Conservation (phyloP, 179 eudicot species). For the Drosera spatulata region DNA sequence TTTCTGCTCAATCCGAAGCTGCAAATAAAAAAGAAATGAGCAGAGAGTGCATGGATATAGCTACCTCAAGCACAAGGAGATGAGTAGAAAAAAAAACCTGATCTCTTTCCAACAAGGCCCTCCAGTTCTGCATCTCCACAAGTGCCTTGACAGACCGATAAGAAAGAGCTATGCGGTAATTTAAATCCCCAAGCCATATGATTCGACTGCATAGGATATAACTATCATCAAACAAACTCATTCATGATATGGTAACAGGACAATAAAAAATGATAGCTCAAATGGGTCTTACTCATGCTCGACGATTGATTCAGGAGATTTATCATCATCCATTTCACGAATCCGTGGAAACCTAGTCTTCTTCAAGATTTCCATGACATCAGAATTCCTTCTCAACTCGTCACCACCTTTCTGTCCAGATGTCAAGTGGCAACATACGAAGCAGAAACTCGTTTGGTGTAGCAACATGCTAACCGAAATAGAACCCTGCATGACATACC, state of each 20-base stretch:
- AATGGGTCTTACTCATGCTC: slow-evolving; percentile 35
- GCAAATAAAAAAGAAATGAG: slow-evolving; percentile 5
- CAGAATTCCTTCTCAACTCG: slow-evolving; percentile 39
- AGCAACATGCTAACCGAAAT: slow-evolving; percentile 60
- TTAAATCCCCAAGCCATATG: slow-evolving; percentile 50
- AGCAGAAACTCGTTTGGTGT: slow-evolving; percentile 67
- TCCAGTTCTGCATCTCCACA: slow-evolving; percentile 91
- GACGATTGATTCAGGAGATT: slow-evolving; percentile 34
- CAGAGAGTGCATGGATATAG: neutral
- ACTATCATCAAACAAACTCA: neutral
- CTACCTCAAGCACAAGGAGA: neutral
- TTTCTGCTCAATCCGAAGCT: slow-evolving; percentile 75
- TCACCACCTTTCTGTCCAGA: slow-evolving; percentile 50
- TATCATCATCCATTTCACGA: slow-evolving; percentile 21
- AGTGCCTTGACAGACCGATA: slow-evolving; percentile 79
- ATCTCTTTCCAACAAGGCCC: slow-evolving; percentile 71
- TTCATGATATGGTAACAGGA: neutral
- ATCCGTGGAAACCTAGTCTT: slow-evolving; percentile 38
- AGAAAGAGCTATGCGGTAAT: slow-evolving; percentile 43
- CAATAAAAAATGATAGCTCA: neutral
- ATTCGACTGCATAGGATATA: slow-evolving; percentile 21
- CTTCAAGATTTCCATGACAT: slow-evolving; percentile 39
- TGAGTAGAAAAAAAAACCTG: slow-evolving; percentile 28
- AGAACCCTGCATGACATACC: slow-evolving; percentile 38
- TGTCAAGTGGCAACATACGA: slow-evolving; percentile 49